phyloP scores from a whole-genome alignment of 2,329 filamentous ascomycete species.

The Ambrosiella beaveri region DNA sequence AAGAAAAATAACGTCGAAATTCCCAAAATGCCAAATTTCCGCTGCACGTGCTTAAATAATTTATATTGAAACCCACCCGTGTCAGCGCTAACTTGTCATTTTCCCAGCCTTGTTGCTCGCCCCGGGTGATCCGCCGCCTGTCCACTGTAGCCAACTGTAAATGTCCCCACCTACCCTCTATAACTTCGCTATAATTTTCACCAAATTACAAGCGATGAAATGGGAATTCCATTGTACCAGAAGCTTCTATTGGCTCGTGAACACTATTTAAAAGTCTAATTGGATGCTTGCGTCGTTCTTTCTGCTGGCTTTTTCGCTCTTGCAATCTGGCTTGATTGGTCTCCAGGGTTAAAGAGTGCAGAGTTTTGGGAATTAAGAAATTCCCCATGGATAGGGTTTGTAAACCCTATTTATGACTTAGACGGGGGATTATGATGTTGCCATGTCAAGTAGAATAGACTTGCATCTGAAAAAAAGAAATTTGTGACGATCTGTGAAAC shows the following conservation, averaged over 20 bases:
- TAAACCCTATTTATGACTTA: background rate
- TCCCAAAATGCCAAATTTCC: background rate
- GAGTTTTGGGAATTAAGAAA: background rate
- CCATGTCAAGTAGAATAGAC: background rate
- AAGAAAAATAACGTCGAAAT: background rate
- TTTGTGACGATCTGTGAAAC: background rate
- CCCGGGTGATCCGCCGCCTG: background rate
- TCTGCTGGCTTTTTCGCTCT: background rate
- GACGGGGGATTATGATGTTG: background rate
- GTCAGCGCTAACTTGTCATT: background rate
- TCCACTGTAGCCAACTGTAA: background rate
- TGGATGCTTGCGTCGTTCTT: no score
- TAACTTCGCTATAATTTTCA: background rate
- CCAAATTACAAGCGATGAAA: background rate
- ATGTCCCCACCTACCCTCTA: background rate
- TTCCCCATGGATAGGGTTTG: background rate
- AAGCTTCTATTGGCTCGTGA: background rate
- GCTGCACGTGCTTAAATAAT: background rate
- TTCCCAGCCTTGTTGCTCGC: background rate
- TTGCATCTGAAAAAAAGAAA: background rate
- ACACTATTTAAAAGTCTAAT: no score
- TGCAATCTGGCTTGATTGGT: conserved; percentile 1
- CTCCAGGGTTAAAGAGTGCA: background rate
- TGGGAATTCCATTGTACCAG: background rate
- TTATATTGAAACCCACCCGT: background rate